A percentile compares a stretch with the other conserved stretches of the same genome.
These are phyloP conservation scores for Corynascus novoguineensis DNA, from an alignment of 495 filamentous ascomycete species.

Conservation along the genomic window DNA sequence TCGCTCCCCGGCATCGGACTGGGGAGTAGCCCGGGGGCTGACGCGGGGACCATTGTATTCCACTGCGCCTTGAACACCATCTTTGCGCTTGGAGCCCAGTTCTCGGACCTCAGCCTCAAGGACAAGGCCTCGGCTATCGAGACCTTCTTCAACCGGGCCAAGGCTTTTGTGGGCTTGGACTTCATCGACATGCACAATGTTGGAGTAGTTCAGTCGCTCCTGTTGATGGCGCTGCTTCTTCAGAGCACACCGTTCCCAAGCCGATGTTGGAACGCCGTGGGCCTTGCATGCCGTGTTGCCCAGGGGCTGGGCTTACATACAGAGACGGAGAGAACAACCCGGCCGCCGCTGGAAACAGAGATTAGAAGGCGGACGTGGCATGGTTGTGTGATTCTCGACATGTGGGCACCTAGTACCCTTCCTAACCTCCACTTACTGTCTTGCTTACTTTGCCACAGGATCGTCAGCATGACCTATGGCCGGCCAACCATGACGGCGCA, in stretches of 20 bases:
- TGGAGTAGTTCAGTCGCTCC: slow-evolving; percentile 43
- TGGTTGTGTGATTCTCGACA: slow-evolving; percentile 45
- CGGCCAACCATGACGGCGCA: slow-evolving; percentile 43
- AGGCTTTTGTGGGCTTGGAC: slow-evolving; percentile 42
- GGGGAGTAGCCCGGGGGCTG: slow-evolving; percentile 37
- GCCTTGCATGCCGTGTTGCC: slow-evolving; percentile 43
- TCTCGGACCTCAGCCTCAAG: slow-evolving; percentile 35
- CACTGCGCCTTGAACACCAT: slow-evolving; percentile 43
- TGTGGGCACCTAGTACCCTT: slow-evolving; percentile 23
- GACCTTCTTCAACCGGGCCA: slow-evolving; percentile 43
- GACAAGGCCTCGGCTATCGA: slow-evolving; percentile 36
- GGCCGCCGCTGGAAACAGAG: slow-evolving; percentile 35
- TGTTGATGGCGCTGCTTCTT: slow-evolving; percentile 41
- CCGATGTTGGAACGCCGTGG: slow-evolving; percentile 45
- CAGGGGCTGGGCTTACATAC: slow-evolving; percentile 46
- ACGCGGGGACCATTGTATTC: slow-evolving; percentile 39
- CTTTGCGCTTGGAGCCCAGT: slow-evolving; percentile 43
- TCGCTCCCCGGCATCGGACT: slow-evolving; percentile 32
- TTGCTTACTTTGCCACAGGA: slow-evolving; percentile 25
- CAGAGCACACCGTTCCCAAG: slow-evolving; percentile 44
- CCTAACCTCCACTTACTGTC: neutral
- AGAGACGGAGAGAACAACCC: slow-evolving; percentile 22
- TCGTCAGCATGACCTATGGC: slow-evolving; percentile 47
- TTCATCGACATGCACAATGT: slow-evolving; percentile 41
- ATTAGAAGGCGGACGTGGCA: slow-evolving; percentile 46